Evolutionary conservation across 345 rosid species (phyloP), one percentile per base, ranked within the genome.

Genomic region (Camelina neglecta): DNA sequence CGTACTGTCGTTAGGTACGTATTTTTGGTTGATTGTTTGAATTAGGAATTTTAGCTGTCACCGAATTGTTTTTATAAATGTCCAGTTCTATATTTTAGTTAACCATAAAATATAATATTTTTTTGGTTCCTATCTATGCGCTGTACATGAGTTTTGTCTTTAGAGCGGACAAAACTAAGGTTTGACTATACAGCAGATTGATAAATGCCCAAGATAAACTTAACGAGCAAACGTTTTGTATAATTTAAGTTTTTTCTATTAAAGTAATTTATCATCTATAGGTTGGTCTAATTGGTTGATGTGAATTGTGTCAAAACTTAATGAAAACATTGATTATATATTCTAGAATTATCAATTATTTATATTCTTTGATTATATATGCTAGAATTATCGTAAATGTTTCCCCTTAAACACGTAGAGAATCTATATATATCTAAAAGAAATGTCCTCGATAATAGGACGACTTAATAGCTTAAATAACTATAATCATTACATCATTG

Each of bases 11-110:
- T 65, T 77, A 57, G 80, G 71, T 77, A 62, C 39, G 38, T 36
- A 36, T 65, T 65, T 38, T 65, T 26, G 76, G 62, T 44, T 71
- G 33, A 65, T 72, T 8, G 47, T 77, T 41, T 57, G 39, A 47
- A 64, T 36, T 56, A 64, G 20, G 80, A 29, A 57, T 77, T 65
- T 57, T 65, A 65, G 73, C 69, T 77, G 81, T 72, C 72, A 72
- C 29, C 61, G 26, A 65, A 76, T 54, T 67, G 47, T 49, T 60
- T 65, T 18, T 39, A 38, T 60, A 42, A 33, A 26, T 31, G 54
- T 59, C 55, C 5, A 41, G 44, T 45, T 29, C 31, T 68, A 47
- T 60, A 48, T n/a, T 21, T 56, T 41, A 60, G 38, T 64, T 20
- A 77, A 63, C 7, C 23, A 7, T 36, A 35, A 24, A 54, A 39